Evolutionary conservation across 225 moss, liverwort and hornwort species (phyloP), one percentile per base, ranked within the genome.

Genomic region (Thuidium tamariscinum): DNA sequence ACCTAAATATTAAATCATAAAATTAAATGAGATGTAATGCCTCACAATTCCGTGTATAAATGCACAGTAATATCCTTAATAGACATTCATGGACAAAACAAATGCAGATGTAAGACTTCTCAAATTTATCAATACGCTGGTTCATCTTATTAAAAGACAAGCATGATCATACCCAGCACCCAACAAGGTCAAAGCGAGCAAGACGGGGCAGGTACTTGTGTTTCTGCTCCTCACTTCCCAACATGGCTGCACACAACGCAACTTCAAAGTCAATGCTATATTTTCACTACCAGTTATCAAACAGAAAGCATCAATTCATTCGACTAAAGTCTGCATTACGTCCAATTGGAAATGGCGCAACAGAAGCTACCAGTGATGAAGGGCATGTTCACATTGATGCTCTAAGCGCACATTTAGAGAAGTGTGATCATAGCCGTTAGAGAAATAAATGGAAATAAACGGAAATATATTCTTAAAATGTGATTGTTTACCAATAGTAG

Each of bases 151-250:
- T 46, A 26, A 48, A 69, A 74, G 63, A 61, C 9, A 60, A 55
- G 25, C 42, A 84, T 41, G 71, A 32, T 59, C 91, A 81, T 94
- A n/a, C n/a, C n/a, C n/a, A n/a, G n/a, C n/a, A n/a, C 73, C 94
- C 92, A n/a, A 99, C 83, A 80, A 93, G 87, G 77, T 99, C 96
- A 74, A 99, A 93, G 78, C 96, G 93, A 84, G 97, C 97, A 66
- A 99, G 94, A 62, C 93, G 85, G 37, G 99, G 96, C 80, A 99
- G 94, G 70, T 94, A 92, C 90, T 94, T 95, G 63, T 95, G 91
- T 87, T 99, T 99, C 86, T 99, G 97, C 74, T 96, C 93, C 83
- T 99, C 97, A 92, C 95, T 99, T 71, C 94, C 97, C 87, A 99
- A 86, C 99, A 96, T 99, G 36, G 93, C 97, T 99, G 91, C 88